Evolutionary conservation across 225 moss, liverwort and hornwort genomes (phyloP), one percentile per base, ranked within the genome.

Genomic region (Physcomitrium patens): DNA sequence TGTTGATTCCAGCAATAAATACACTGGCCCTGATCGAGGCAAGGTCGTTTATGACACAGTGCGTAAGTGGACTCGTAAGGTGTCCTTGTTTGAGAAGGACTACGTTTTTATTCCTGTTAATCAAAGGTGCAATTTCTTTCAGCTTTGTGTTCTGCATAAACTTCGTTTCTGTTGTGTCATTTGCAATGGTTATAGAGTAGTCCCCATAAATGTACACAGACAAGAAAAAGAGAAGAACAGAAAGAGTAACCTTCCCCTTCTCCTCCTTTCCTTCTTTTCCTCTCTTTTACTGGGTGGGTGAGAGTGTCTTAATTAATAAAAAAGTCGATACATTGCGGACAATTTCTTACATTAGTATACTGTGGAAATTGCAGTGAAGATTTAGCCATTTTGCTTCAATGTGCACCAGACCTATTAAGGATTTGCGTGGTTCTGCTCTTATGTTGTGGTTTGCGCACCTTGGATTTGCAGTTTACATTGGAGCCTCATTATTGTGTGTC

Each of bases 401-500:
- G 15, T 13, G 7, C 28, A 60, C 60, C 28, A 28, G 7, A 37
- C 31, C 4, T 37, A 37, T 37, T 7, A 37, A 37, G 31, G 12
- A 60, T 11, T 5, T 13, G 12, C 15, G 4, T 11, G 15, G 9
- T 28, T 60, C 11, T 12, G 24, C 60, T 60, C 60, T 60, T 1
- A 60, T 60, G 5, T 26, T 12, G 28, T 60, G 60, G 27, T 4
- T 2, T 52, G 52, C 8, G 3, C 55, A 17, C 44, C 5, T 41
- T 44, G 63, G 9, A 57, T n/a, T 77, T n/a, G 62, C 77, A 77
- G 70, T 62, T 70, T 54, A 49, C 77, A 69, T 48, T 77, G 77
- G 77, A 77, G 70, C 68, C 77, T 77, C 8, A 77, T 70, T 20
- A 26, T 77, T 42, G 63, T 77, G 15, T 77, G 77, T 70, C 77